Evolutionary conservation across 768 basidiomycete species (phyloP).

Genomic region (Mrakia frigida): DNA sequence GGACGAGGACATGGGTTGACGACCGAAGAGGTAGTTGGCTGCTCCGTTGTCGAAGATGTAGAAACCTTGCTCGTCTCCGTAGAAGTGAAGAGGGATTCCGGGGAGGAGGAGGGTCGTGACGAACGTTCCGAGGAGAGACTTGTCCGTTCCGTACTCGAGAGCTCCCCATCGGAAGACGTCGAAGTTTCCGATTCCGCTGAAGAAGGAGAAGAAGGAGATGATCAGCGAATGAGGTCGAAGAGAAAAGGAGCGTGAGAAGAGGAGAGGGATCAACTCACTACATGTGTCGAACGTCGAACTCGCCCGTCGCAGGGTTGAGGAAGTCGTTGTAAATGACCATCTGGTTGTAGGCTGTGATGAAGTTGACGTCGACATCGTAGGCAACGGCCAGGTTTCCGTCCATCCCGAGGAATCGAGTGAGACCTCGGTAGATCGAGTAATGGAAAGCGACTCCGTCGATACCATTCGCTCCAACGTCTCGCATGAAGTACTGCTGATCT

Average conservation of each 20-base stretch:
- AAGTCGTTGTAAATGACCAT: slow-evolving; percentile 78
- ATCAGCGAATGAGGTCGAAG: not conserved
- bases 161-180: slow-evolving; percentile 93
- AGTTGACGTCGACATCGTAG: slow-evolving; percentile 75
- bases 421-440: slow-evolving; percentile 83
- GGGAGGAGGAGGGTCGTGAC: slow-evolving; percentile 76
- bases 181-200: slow-evolving; percentile 76
- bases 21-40: slow-evolving; percentile 85
- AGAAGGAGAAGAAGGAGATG: not conserved
- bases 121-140: slow-evolving; percentile 70
- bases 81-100: slow-evolving; percentile 76
- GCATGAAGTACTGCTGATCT: slow-evolving; percentile 72
- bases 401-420: slow-evolving; percentile 87
- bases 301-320: slow-evolving; percentile 61
- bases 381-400: slow-evolving; percentile 90
- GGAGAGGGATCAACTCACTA: slow-evolving; percentile 42
- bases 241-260: not conserved
- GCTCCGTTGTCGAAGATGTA: slow-evolving; percentile 85
- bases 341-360: slow-evolving; percentile 83
- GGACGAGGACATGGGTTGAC: slow-evolving; percentile 81
- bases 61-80: slow-evolving; percentile 84
- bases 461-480: slow-evolving; percentile 56
- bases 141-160: slow-evolving; percentile 74
- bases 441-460: slow-evolving; percentile 85
- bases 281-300: slow-evolving; percentile 79